Evolutionary conservation across 2,329 filamentous ascomycete species (phyloP).

Genomic region (Daldinia sp.): DNA sequence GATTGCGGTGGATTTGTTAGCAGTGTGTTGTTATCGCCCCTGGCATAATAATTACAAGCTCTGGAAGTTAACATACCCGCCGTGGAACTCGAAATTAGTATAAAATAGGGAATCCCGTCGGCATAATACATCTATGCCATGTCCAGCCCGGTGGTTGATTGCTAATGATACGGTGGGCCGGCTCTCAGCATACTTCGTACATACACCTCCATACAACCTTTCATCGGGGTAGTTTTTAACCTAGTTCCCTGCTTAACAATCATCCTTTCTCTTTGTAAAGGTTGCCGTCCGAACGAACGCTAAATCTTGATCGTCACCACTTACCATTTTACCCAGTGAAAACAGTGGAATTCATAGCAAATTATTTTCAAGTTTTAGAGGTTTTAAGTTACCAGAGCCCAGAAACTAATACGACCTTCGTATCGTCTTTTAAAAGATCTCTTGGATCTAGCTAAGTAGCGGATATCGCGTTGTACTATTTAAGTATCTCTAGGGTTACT

Average conservation of each 20-base stretch:
- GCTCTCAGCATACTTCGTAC: conserved; percentile 14
- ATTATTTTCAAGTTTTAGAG: neutral
- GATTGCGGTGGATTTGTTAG: neutral
- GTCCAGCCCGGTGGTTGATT: no score
- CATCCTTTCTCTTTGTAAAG: neutral
- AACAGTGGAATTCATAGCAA: neutral
- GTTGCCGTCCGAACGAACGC: neutral
- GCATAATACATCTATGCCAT: conserved; percentile 8
- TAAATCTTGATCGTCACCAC: neutral
- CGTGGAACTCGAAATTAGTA: conserved; percentile 22
- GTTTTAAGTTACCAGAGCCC: neutral
- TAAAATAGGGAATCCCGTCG: conserved; percentile 22
- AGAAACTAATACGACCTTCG: neutral
- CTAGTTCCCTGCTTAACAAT: conserved; percentile 23
- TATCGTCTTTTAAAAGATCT: neutral
- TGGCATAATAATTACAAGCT: conserved; percentile 4
- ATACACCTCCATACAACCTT: neutral
- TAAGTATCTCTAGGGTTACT: neutral
- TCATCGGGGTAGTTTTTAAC: conserved; percentile 2
- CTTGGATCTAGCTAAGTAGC: neutral
- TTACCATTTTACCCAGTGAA: neutral
- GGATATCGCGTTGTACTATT: neutral
- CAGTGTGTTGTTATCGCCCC: no score
- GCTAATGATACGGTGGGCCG: conserved; percentile 21
- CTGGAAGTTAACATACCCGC: conserved; percentile 11